phyloP scores from a whole-genome alignment of 352 stramenopile species.

The Phytophthora tubulina region DNA sequence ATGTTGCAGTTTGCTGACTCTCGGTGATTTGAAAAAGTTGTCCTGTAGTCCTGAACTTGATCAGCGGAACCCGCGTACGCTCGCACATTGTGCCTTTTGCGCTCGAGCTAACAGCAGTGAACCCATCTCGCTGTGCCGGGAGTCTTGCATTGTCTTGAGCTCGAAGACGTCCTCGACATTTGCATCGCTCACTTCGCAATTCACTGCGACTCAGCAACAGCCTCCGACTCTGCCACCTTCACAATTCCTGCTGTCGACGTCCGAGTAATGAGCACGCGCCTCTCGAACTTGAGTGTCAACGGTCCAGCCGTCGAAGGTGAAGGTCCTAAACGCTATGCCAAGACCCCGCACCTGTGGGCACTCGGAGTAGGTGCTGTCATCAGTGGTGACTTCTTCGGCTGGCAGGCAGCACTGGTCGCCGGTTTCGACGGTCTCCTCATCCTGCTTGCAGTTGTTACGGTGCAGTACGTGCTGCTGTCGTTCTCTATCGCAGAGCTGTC shows the following conservation, averaged over 20 bases:
- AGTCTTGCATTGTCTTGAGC: not conserved
- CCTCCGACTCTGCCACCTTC: not conserved
- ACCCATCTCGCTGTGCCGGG: constrained; percentile 21
- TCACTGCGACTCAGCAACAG: constrained; percentile 10
- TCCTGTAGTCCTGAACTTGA: constrained; percentile 15
- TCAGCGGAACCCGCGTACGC: constrained; percentile 1
- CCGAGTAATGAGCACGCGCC: constrained; percentile 26
- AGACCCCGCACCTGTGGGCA: constrained; percentile 65
- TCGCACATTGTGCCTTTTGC: no score
- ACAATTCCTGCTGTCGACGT: not conserved
- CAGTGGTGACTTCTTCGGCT: constrained; percentile 72
- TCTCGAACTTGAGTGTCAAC: constrained; percentile 41
- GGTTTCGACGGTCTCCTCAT: constrained; percentile 69
- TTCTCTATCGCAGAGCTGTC: constrained; percentile 76
- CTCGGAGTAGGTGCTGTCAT: constrained; percentile 71
- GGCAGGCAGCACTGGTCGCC: constrained; percentile 59
- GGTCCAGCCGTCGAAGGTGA: constrained; percentile 21
- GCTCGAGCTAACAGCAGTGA: not conserved
- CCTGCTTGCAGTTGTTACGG: constrained; percentile 61
- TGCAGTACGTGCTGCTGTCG: constrained; percentile 69
- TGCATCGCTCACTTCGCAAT: constrained; percentile 30
- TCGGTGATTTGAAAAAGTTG: constrained; percentile 24
- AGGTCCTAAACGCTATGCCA: constrained; percentile 54
- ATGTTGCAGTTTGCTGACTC: constrained; percentile 23
- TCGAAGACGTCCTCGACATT: not conserved